Percentiles rank a stretch among this genome's conserved stretches.
Evolutionary conservation across 352 stramenopile genomes (phyloP).

Genomic region (Pythium volutum): DNA sequence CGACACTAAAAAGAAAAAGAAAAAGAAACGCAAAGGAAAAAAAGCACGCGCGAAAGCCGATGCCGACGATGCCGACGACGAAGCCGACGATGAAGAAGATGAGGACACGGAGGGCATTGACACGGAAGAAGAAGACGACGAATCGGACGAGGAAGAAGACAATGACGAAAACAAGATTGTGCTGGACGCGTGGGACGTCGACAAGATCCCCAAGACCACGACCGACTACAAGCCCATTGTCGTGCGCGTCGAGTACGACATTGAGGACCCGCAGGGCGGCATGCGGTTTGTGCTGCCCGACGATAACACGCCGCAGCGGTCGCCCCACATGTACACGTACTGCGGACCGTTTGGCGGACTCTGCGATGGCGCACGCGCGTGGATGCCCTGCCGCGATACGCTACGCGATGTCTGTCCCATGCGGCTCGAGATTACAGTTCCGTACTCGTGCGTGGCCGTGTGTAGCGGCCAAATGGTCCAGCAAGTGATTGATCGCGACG

Average conservation of each 20-base stretch:
- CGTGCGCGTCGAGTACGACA: conserved; percentile 79
- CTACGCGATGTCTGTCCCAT: conserved; percentile 69
- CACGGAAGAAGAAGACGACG: conserved; percentile 39
- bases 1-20: conserved; percentile 11
- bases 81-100: conserved; percentile 18
- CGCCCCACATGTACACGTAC: conserved; percentile 86
- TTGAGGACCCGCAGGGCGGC: conserved; percentile 58
- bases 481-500: conserved; percentile 62
- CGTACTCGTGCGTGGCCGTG: conserved; percentile 78
- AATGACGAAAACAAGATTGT: conserved; percentile 45
- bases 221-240: conserved; percentile 68
- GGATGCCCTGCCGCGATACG: conserved; percentile 83
- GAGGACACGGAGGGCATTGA: conserved; percentile 28
- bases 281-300: conserved; percentile 74
- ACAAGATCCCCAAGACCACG: conserved; percentile 61
- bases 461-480: conserved; percentile 84
- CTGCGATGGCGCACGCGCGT: conserved; percentile 78
- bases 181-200: conserved; percentile 66
- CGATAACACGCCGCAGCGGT: conserved; percentile 63
- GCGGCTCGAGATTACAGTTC: conserved; percentile 74
- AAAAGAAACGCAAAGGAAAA: conserved; percentile 23
- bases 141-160: conserved; percentile 42
- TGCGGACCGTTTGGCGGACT: conserved; percentile 77
- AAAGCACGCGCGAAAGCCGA: conserved; percentile 14
- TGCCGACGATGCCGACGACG: conserved; percentile 26